phyloP scores from a whole-genome alignment of 495 filamentous ascomycete species.

The Neurospora sp. region DNA sequence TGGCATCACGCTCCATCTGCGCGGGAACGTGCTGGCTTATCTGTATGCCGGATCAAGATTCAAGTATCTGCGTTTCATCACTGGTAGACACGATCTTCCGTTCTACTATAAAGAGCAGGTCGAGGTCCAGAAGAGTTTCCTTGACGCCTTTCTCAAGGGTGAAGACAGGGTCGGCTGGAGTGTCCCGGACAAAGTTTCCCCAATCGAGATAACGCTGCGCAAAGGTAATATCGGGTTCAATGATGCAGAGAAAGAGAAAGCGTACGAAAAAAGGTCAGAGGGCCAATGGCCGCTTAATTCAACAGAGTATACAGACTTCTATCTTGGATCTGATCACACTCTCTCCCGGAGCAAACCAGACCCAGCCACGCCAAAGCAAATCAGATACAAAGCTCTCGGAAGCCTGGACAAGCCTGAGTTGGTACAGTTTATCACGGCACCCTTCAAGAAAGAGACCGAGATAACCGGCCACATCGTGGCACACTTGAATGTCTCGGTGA shows the following conservation, averaged over 20 bases:
- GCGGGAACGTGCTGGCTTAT: constrained; percentile 57
- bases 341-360: constrained; percentile 19
- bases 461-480: constrained; percentile 58
- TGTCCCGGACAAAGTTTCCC: constrained; percentile 38
- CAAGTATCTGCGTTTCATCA: constrained; percentile 59
- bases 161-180: constrained; percentile 52
- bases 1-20: constrained; percentile 50
- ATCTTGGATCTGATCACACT: constrained; percentile 32
- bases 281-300: constrained; percentile 53
- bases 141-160: constrained; percentile 58
- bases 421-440: constrained; percentile 42
- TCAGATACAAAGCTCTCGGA: constrained; percentile 47
- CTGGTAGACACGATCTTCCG: constrained; percentile 58
- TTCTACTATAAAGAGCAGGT: constrained; percentile 61
- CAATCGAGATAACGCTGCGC: constrained; percentile 47
- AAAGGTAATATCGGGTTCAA: constrained; percentile 56
- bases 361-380: constrained; percentile 15
- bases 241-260: constrained; percentile 44
- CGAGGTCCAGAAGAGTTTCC: constrained; percentile 52
- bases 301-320: constrained; percentile 48
- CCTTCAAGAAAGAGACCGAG: constrained; percentile 49
- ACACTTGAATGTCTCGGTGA: constrained; percentile 49
- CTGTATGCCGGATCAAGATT: constrained; percentile 46
- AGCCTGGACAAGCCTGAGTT: constrained; percentile 34
- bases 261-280: constrained; percentile 42